Evolutionary conservation across 2,329 filamentous ascomycete species (phyloP), one percentile per base, ranked within the genome.

Genomic region (Phialocephala subalpina): DNA sequence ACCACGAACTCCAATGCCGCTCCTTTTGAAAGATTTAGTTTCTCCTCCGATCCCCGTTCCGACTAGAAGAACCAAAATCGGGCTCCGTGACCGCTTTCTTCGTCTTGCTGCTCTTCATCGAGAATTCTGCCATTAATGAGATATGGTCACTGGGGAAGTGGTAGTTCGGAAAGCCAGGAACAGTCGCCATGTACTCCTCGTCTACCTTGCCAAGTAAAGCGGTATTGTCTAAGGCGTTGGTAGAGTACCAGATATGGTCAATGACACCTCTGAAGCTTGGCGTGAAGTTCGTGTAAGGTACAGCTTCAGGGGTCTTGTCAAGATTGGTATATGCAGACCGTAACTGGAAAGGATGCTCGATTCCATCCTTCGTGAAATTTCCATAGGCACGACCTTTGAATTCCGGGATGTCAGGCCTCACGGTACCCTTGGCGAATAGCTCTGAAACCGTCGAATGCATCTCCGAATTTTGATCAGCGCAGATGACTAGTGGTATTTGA

Each of bases 211-310:
- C 90, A 29, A 92, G 84, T 53, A 92, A 78, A 36, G 86, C 87
- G 5, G 86, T 87, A 40, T 91, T 88, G 72, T 90, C 87, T 60
- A 93, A 81, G 47, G 86, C 82, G 73, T 90, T 92, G 4, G 93
- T 95, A 64, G 94, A 94, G 80, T 97, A 99, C 94, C 94, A 98
- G 74, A 99, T 93, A 79, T 98, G 97, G 78, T 99, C 96, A 72
- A 99, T 92, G 64, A 97, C 92, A 68, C 94, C 94, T 60, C 88
- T 87, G 80, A 97, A 99, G n/a, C 89, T 89, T 0, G 96, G 94
- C 16, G 94, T 97, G 80, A 98, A 99, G 80, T 99, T 99, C 56
- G 96, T 99, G 78, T 97, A 99, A 4, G 89, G 89, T 73, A 98
- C 82, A 77, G 97, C 93, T 65, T 94, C 92, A 7, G 90, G 89